phyloP scores from a whole-genome alignment of 2,329 filamentous ascomycete species.

The Daldinia sp. region DNA sequence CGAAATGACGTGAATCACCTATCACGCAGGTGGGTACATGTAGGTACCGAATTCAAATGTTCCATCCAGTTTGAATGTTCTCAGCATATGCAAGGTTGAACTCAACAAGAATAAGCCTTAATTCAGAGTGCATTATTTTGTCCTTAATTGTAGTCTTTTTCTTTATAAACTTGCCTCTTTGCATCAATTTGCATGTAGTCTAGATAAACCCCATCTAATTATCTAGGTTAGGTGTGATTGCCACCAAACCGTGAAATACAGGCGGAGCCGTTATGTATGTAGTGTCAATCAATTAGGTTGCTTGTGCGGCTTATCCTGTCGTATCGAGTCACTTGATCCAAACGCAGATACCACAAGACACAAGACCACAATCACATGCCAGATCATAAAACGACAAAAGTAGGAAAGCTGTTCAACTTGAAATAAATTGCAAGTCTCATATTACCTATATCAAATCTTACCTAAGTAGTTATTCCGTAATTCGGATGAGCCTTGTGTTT shows the following conservation, averaged over 20 bases:
- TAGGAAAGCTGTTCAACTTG: neutral
- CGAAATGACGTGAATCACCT: neutral
- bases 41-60: neutral
- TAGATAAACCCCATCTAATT: neutral
- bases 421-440: neutral
- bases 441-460: neutral
- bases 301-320: neutral
- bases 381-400: conserved; percentile 27
- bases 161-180: too few relatives aligned
- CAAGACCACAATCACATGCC: conserved; percentile 29
- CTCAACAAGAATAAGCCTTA: neutral
- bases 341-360: conserved; percentile 12
- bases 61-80: too few relatives aligned
- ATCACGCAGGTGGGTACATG: neutral
- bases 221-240: too few relatives aligned
- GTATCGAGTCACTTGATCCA: conserved; percentile 15
- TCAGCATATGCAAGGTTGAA: neutral
- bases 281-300: neutral
- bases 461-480: neutral
- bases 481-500: too few relatives aligned
- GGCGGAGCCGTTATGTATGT: neutral
- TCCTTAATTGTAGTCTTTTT: too few relatives aligned
- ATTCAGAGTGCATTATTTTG: too few relatives aligned
- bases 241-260: neutral
- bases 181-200: neutral